These are phyloP conservation scores for Filobasidium floriforme DNA, from an alignment of 768 basidiomycete genomes.

Conservation along the genomic window DNA sequence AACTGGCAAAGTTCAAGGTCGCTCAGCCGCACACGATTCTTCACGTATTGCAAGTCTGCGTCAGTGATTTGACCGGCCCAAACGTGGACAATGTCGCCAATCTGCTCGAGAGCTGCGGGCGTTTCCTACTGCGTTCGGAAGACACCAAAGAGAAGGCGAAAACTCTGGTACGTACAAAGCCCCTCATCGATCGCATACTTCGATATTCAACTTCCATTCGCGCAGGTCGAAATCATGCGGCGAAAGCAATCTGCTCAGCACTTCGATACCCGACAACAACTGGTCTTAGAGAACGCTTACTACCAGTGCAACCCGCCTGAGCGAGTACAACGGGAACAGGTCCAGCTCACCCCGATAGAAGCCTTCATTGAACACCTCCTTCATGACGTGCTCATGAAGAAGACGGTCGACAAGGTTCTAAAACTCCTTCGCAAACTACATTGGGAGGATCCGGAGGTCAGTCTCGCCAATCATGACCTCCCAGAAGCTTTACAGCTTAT, in stretches of 20 bases:
- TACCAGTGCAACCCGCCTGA: constrained; percentile 99
- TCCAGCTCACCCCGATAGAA: constrained; percentile 76
- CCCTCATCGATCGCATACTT: not conserved
- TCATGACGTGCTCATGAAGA: constrained; percentile 84
- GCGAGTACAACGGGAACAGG: constrained; percentile 73
- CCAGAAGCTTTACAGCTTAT: not conserved
- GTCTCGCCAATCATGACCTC: not conserved
- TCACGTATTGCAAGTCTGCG: constrained; percentile 91
- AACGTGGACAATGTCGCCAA: constrained; percentile 91
- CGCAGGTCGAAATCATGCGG: constrained; percentile 81
- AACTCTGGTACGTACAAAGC: constrained; percentile 60
- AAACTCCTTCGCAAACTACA: constrained; percentile 87
- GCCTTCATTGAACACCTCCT: constrained; percentile 94
- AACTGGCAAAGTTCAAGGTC: constrained; percentile 89
- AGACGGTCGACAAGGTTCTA: constrained; percentile 90
- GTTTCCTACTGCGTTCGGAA: constrained; percentile 79
- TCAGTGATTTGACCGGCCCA: constrained; percentile 86
- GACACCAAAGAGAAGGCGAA: constrained; percentile 78
- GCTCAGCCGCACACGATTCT: constrained; percentile 85
- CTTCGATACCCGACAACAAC: constrained; percentile 78
- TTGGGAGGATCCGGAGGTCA: constrained; percentile 68
- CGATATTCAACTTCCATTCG: not conserved
- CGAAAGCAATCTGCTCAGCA: constrained; percentile 90
- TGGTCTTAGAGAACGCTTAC: constrained; percentile 93
- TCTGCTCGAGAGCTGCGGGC: constrained; percentile 84